Conservation (phyloP, 2,329 filamentous ascomycete species). For the Pyricularia grisea region DNA sequence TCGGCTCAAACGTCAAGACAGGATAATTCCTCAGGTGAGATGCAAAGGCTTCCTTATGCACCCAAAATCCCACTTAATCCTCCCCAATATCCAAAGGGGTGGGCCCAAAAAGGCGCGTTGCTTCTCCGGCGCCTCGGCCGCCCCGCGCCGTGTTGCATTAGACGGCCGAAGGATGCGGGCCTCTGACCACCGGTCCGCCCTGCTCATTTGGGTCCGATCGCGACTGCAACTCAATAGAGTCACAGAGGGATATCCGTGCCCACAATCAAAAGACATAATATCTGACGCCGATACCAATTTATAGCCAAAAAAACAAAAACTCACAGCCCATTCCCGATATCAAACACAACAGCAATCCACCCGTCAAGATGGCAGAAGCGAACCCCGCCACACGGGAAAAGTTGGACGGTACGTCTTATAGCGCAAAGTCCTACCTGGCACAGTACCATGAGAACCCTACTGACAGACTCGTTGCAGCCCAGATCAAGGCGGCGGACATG, state of each 20-base stretch:
- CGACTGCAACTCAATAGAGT: not conserved
- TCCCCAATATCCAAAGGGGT: not conserved
- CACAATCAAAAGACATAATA: not conserved
- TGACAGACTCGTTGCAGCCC: constrained; percentile 46
- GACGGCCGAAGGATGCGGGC: not conserved
- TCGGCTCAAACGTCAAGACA: not conserved
- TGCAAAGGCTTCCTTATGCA: not conserved
- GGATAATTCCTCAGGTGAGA: not conserved
- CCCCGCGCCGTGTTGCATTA: not conserved
- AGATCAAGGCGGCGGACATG: constrained; percentile 98
- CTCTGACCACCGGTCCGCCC: not conserved
- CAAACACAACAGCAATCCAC: not conserved
- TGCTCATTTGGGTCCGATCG: not conserved
- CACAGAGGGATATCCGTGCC: not conserved
- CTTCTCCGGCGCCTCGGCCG: not conserved
- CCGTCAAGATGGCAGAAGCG: constrained; percentile 2
- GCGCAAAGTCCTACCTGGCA: not conserved
- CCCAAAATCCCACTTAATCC: not conserved
- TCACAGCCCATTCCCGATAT: not conserved
- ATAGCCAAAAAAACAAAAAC: not conserved
- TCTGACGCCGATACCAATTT: not conserved
- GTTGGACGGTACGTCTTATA: constrained; percentile 56
- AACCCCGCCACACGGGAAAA: constrained; percentile 47
- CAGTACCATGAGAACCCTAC: not conserved
- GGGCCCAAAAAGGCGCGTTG: not conserved